Evolutionary conservation across 2,329 filamentous ascomycete genomes (phyloP), one percentile per base, ranked within the genome.

Genomic region (Cordyceps cateniannulata): DNA sequence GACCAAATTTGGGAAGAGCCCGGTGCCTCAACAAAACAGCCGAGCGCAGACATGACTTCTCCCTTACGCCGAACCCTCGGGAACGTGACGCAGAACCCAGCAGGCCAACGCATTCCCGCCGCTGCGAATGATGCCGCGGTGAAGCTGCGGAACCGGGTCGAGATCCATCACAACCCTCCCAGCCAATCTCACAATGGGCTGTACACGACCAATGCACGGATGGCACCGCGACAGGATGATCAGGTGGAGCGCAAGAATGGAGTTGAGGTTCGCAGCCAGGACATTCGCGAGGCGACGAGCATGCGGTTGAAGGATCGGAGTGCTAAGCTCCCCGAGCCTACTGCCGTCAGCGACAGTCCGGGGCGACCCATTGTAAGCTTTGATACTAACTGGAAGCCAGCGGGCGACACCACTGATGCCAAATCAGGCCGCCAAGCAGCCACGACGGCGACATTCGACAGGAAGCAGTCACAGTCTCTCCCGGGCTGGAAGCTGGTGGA

Each of bases 281-380:
- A 98, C 63, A 95, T 98, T 65, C 86, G 91, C 62, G 85, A 90
- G 66, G 93, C 93, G 59, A 98, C 93, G 8, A 95, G 90, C 75
- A 96, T 96, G 84, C 88, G 81, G 71, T 79, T 95, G 65, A 92
- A 86, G 72, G 91, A 96, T 74, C 87, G 93, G 70, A 97, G 92
- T 75, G 76, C 86, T 61, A 96, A 90, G 71, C 80, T 98, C 64
- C 93, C 93, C 29, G 93, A 89, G 69, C 93, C 93, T 65, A 91
- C 90, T 59, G 88, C 90, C 69, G 93, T 98, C 74, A 97, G 92
- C 77, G 89, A 97, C 77, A 89, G 84, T 70, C 89, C 90, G 68
- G 91, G 91, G 68, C 86, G 93, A 71, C 93, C 93, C 65, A 98
- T 98, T 80, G 93, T 98, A 81, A 98, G 93, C 82, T 98, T 98